A percentile compares a stretch with the other conserved stretches of the same genome.
These are phyloP conservation scores for Pterulicium gracile DNA, from an alignment of 1,284 basidiomycete genomes.

Conservation along the genomic window DNA sequence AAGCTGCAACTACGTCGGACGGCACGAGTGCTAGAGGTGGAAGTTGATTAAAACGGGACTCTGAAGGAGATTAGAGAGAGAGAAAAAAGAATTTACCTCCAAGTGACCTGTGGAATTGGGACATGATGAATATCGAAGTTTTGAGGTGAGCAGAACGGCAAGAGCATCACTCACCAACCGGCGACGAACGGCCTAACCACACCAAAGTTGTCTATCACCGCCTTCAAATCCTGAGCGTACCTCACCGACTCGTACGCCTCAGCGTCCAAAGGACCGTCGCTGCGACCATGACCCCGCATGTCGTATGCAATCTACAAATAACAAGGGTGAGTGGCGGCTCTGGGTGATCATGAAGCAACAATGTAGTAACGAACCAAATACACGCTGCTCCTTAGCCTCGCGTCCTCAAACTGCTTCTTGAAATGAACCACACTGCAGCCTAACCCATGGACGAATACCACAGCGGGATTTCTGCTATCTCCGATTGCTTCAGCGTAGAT, in stretches of 20 bases:
- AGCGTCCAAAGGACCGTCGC: conserved; percentile 12
- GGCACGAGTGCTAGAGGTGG: background rate
- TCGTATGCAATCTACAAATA: conserved; percentile 22
- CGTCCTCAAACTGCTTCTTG: conserved; percentile 26
- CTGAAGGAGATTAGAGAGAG: background rate
- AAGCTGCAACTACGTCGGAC: background rate
- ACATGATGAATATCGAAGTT: no score
- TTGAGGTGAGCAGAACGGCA: no score
- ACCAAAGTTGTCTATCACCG: conserved; percentile 16
- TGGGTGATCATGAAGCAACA: background rate
- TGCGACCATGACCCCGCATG: conserved; percentile 19
- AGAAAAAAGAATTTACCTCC: background rate
- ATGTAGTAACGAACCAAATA: conserved; percentile 27
- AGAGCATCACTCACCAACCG: conserved; percentile 20
- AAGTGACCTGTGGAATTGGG: conserved; percentile 1
- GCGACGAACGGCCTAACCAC: conserved; percentile 15
- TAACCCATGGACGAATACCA: conserved; percentile 33
- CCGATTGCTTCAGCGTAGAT: conserved; percentile 29
- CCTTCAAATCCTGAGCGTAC: conserved; percentile 18
- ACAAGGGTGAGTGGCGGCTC: background rate
- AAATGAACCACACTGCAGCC: conserved; percentile 24
- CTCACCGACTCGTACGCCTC: conserved; percentile 13
- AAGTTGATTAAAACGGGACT: background rate
- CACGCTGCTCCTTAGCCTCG: conserved; percentile 17
- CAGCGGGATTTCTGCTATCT: conserved; percentile 23